phyloP scores from a whole-genome alignment of 2,329 filamentous ascomycete species.

The Ophiostoma populinum region DNA sequence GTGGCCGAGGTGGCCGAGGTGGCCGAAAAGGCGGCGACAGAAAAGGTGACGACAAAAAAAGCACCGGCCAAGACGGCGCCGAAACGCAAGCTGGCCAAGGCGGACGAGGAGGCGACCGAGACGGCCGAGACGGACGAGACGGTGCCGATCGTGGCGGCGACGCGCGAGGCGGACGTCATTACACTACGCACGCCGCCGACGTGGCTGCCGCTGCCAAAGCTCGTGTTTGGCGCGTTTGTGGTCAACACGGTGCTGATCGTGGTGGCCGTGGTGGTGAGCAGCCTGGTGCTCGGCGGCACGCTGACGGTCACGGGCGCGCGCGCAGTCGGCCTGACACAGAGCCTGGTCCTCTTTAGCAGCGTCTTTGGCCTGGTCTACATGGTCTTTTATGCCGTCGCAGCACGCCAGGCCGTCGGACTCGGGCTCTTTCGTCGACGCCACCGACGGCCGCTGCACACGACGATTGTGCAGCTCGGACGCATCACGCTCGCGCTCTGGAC shows the following conservation, averaged over 20 bases:
- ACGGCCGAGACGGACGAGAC: not conserved
- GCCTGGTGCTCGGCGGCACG: conserved; percentile 12
- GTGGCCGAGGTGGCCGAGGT: not conserved
- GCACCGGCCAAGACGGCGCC: not conserved
- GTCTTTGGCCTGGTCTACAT: conserved; percentile 18
- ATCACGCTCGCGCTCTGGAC: conserved; percentile 16
- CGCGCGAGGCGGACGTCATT: not conserved
- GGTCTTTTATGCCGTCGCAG: conserved; percentile 16
- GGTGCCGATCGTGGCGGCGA: not conserved
- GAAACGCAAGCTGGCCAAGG: not conserved
- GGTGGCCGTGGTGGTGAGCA: conserved; percentile 11
- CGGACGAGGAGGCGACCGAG: not conserved
- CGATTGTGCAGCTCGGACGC: conserved; percentile 15
- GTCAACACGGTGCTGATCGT: conserved; percentile 10
- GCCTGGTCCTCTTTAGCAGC: conserved; percentile 13
- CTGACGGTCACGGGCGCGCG: conserved; percentile 8
- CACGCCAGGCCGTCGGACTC: conserved; percentile 12
- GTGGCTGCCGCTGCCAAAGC: conserved; percentile 10
- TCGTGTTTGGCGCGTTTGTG: conserved; percentile 8
- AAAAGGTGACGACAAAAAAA: not conserved
- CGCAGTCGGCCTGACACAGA: conserved; percentile 13
- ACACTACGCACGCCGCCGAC: conserved; percentile 1
- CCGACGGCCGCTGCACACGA: conserved; percentile 17
- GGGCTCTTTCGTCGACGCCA: conserved; percentile 13
- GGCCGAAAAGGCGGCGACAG: not conserved